Evolutionary conservation across 2,329 filamentous ascomycete species (phyloP).

Genomic region (Plenodomus lindquistii): DNA sequence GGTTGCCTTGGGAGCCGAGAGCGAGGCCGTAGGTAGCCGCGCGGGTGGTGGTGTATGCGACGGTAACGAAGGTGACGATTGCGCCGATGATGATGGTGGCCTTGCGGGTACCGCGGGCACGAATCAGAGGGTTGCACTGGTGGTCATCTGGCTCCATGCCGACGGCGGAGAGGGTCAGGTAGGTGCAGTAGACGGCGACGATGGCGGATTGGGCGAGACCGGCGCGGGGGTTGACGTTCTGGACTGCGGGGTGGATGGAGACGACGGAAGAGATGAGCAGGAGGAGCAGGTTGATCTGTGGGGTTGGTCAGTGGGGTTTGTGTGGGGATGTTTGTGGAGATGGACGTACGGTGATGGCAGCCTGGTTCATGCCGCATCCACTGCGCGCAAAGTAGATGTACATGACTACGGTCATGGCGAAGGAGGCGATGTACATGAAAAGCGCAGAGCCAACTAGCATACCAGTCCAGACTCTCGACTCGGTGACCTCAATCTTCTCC

Average conservation of each 20-base stretch:
- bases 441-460: constrained; percentile 90
- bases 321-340: neutral
- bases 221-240: constrained; percentile 90
- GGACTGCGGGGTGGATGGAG: constrained; percentile 86
- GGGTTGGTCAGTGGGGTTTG: constrained; percentile 4
- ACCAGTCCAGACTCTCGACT: constrained; percentile 81
- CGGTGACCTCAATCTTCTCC: constrained; percentile 85
- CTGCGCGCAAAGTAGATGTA: constrained; percentile 90
- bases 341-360: constrained; percentile 74
- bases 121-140: constrained; percentile 89
- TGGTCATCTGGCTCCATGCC: constrained; percentile 98
- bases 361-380: constrained; percentile 93
- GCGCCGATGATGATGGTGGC: constrained; percentile 91
- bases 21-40: constrained; percentile 89
- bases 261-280: constrained; percentile 79
- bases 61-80: constrained; percentile 93
- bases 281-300: constrained; percentile 77
- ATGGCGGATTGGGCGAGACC: constrained; percentile 97
- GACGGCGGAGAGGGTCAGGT: constrained; percentile 96
- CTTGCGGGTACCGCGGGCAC: constrained; percentile 82
- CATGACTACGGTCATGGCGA: constrained; percentile 95
- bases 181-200: constrained; percentile 97
- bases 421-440: constrained; percentile 87
- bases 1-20: constrained; percentile 64
- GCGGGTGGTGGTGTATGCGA: constrained; percentile 95